Conservation (phyloP, 2,329 filamentous ascomycete species). For the Leptographium flavum region DNA sequence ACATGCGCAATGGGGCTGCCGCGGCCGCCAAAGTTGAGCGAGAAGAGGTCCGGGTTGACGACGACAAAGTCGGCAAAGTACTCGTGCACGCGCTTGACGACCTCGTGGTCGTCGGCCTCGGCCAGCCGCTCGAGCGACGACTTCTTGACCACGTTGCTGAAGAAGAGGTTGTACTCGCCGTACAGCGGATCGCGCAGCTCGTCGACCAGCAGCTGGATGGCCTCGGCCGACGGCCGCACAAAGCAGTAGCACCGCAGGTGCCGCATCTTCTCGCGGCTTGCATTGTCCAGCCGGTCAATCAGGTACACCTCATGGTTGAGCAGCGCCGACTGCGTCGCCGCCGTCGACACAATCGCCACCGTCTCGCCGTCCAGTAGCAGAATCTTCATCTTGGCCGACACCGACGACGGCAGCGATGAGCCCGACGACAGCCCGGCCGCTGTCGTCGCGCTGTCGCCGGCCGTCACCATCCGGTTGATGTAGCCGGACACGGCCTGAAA, state of each 20-base stretch:
- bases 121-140: constrained; percentile 86
- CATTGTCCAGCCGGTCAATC: constrained; percentile 87
- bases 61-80: constrained; percentile 94
- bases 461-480: constrained; percentile 88
- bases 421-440: constrained; percentile 50
- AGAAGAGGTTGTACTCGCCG: constrained; percentile 92
- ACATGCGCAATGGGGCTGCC: constrained; percentile 38
- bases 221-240: constrained; percentile 79
- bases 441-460: constrained; percentile 53
- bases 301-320: constrained; percentile 96
- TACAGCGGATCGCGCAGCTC: constrained; percentile 94
- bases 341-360: constrained; percentile 83
- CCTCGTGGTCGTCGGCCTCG: constrained; percentile 94
- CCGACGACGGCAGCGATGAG: constrained; percentile 24
- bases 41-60: constrained; percentile 87
- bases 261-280: constrained; percentile 88
- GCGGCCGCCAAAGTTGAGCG: constrained; percentile 43
- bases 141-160: constrained; percentile 96
- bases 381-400: constrained; percentile 94
- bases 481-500: constrained; percentile 88
- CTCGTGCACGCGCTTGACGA: constrained; percentile 87
- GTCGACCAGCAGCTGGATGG: constrained; percentile 86
- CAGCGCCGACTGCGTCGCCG: constrained; percentile 86
- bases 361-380: constrained; percentile 87
- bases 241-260: constrained; percentile 91